Evolutionary conservation across 2,329 filamentous ascomycete genomes (phyloP).

Genomic region (Exophiala lecanii-corni): DNA sequence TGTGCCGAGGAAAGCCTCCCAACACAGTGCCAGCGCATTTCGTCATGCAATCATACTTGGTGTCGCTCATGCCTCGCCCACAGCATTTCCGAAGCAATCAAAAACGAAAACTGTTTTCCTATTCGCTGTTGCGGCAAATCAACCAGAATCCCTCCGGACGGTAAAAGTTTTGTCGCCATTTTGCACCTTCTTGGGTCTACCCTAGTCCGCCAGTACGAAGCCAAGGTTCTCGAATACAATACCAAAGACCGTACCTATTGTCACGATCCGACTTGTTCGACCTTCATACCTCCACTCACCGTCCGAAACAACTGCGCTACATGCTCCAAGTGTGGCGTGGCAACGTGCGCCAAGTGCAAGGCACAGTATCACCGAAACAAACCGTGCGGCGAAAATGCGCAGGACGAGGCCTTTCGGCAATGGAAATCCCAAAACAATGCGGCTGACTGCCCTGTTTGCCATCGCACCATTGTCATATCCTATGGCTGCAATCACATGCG

Average conservation of each 20-base stretch:
- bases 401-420: conserved; percentile 41
- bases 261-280: conserved; percentile 38
- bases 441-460: conserved; percentile 72
- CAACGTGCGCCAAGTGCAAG: conserved; percentile 53
- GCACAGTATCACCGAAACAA: conserved; percentile 36
- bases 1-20: background rate
- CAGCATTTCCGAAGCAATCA: conserved; percentile 7
- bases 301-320: conserved; percentile 34
- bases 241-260: conserved; percentile 52
- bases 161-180: conserved; percentile 1
- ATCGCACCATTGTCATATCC: conserved; percentile 41
- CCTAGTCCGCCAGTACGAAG: conserved; percentile 31
- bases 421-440: conserved; percentile 64
- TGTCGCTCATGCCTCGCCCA: conserved; percentile 11
- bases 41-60: conserved; percentile 13
- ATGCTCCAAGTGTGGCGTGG: conserved; percentile 41
- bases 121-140: conserved; percentile 11
- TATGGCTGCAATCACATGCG: conserved; percentile 34
- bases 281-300: conserved; percentile 40
- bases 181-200: conserved; percentile 1
- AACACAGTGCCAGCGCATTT: conserved; percentile 1
- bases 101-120: conserved; percentile 11
- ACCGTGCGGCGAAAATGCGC: conserved; percentile 26
- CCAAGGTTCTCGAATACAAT: conserved; percentile 47
- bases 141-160: conserved; percentile 3